Evolutionary conservation across 495 filamentous ascomycete genomes (phyloP), one percentile per base, ranked within the genome.

Genomic region (Haplographium delicatum): DNA sequence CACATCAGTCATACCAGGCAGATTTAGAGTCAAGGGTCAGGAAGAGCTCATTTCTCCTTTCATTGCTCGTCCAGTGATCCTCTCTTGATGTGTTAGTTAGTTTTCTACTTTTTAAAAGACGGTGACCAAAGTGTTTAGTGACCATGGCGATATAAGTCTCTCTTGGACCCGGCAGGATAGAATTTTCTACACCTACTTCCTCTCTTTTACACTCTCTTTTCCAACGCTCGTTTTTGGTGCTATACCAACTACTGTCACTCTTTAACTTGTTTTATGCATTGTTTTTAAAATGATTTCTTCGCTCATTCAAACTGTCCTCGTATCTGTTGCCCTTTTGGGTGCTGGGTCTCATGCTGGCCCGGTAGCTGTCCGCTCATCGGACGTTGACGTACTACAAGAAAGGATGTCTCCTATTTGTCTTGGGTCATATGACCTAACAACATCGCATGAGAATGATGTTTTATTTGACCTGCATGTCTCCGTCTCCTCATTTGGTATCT

Each of bases 381-480:
- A 39, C 13, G 15, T 19, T 19, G 16, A 15, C 9, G 10, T 7
- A 3, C 7, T 50, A n/a, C 33, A 51, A 8, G 30, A 50, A 34
- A 49, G 40, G 22, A 18, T 39, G 3, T 8, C 41, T 31, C 13
- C 37, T 4, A 51, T 47, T 15, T n/a, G 11, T 13, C 42, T 57
- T 16, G 54, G 47, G 15, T 47, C 16, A n/a, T 50, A 45, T 37
- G 47, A 30, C 26, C 42, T 51, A 3, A 13, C 28, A 16, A 51
- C 54, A 1, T 40, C 28, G 10, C 35, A 34, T 25, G 19, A 51
- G 22, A 42, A 47, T 15, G 41, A 47, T 39, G 37, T 41, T 24
- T 26, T 57, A 4, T 50, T 56, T 19, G 37, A 47, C 20, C 7
- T 51, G 54, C 51, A 43, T 19, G 47, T 23, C 10, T 22, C 15